Evolutionary conservation across 306 rosid species (phyloP), one percentile per base, ranked within the genome.

Genomic region (Prunus fruticosa): DNA sequence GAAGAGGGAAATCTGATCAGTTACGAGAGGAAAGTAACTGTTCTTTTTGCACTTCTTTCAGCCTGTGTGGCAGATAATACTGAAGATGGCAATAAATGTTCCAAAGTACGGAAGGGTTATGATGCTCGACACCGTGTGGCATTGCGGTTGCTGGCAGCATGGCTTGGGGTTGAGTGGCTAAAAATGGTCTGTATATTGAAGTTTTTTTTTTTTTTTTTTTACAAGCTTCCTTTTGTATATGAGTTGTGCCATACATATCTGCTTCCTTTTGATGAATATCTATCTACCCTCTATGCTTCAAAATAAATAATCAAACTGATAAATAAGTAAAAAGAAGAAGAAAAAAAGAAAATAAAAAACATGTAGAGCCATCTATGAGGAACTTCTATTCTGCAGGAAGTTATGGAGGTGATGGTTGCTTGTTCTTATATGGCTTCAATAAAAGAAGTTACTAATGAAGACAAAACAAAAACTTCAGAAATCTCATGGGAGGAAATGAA

Each of bases 91-190:
- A 49, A 73, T 43, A 72, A 72, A 46, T 45, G 56, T 67, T 67
- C 56, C 0, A 8, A 67, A 46, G 45, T 56, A 5, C 34, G 60
- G 61, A 73, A 79, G 20, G 79, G 83, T 49, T 79, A 79, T 67
- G 83, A 79, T 79, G 75, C 83, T 79, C 60, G 83, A 20, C 74
- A 79, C 57, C 75, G 78, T 3, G 78, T 79, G n/a, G 75, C 83
- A 19, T 73, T 79, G 32, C 38, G 83, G 54, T 58, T 79, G 64
- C 74, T 79, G 20, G 83, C 83, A 73, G 38, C 79, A 15, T 79
- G 83, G 83, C 68, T 79, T 34, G 75, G 74, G 20, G 54, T 79
- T 32, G 76, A 79, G 16, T 79, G 83, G 83, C 50, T 22, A 30
- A 74, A 79, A 73, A 25, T 79, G 75, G 83, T 64, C 69, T 1